Percentiles rank a stretch among this genome's conserved stretches.
These are phyloP conservation scores for Neofusicoccum ribis DNA, from an alignment of 2,329 filamentous ascomycete genomes.

Conservation along the genomic window DNA sequence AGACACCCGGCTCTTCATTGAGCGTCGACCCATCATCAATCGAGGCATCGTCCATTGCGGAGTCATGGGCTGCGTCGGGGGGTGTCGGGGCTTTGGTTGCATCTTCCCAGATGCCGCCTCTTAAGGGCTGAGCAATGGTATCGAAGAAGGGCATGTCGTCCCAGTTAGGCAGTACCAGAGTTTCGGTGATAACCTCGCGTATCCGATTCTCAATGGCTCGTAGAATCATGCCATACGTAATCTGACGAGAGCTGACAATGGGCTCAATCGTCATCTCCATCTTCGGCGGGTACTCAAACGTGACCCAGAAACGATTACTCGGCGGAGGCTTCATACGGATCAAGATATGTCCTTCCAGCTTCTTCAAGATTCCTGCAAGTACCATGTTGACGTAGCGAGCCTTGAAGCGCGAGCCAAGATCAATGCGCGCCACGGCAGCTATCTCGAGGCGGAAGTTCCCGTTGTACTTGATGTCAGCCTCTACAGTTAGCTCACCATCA, in stretches of 20 bases:
- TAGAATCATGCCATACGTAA: conserved; percentile 89
- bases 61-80: conserved; percentile 22
- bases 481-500: conserved; percentile 84
- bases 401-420: conserved; percentile 86
- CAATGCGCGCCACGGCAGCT: conserved; percentile 88
- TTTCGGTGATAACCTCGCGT: conserved; percentile 90
- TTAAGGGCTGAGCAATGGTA: conserved; percentile 73
- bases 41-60: conserved; percentile 27
- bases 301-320: conserved; percentile 94
- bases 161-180: conserved; percentile 90
- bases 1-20: background rate
- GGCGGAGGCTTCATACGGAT: conserved; percentile 91
- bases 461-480: conserved; percentile 84
- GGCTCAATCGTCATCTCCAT: conserved; percentile 94
- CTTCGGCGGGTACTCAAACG: conserved; percentile 90
- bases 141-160: conserved; percentile 91
- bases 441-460: conserved; percentile 90
- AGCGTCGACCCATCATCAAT: background rate
- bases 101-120: conserved; percentile 75
- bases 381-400: conserved; percentile 85
- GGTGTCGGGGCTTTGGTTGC: conserved; percentile 32
- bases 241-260: conserved; percentile 91
- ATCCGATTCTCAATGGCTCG: conserved; percentile 93
- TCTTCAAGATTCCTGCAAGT: conserved; percentile 80
- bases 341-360: conserved; percentile 79